Evolutionary conservation across 1,284 basidiomycete genomes (phyloP).

Genomic region (Rhodotorula mucilaginosa): DNA sequence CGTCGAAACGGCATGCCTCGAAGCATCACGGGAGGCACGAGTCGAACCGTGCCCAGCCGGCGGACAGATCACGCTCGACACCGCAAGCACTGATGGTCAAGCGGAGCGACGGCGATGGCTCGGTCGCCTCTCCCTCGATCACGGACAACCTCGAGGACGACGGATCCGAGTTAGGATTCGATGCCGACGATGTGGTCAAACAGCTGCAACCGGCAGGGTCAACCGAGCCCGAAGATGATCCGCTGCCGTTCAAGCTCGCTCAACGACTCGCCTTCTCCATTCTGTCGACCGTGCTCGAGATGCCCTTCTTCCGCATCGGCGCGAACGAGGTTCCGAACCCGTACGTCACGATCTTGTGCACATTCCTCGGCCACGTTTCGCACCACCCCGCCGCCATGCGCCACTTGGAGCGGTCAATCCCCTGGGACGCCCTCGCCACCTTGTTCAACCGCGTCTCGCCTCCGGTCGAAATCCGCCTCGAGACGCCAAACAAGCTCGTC

Average conservation of each 20-base stretch:
- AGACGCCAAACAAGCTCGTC: slow-evolving; percentile 52
- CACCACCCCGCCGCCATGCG: slow-evolving; percentile 63
- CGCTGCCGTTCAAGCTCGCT: slow-evolving; percentile 66
- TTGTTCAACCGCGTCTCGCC: slow-evolving; percentile 58
- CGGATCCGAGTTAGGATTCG: background rate
- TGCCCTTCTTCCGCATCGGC: slow-evolving; percentile 24
- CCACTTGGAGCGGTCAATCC: slow-evolving; percentile 70
- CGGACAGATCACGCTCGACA: background rate
- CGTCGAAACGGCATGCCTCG: background rate
- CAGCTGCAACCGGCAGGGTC: slow-evolving; percentile 17
- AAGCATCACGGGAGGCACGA: slow-evolving; percentile 21
- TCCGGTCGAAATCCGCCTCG: slow-evolving; percentile 59
- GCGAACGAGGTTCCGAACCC: slow-evolving; percentile 64
- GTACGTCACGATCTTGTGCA: slow-evolving; percentile 80
- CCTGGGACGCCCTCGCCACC: slow-evolving; percentile 72
- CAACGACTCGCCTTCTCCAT: slow-evolving; percentile 76
- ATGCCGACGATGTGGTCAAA: slow-evolving; percentile 33
- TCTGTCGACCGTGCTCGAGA: slow-evolving; percentile 60
- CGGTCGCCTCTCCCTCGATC: slow-evolving; percentile 10
- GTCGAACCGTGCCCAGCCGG: slow-evolving; percentile 11
- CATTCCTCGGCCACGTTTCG: slow-evolving; percentile 76
- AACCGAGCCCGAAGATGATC: slow-evolving; percentile 45
- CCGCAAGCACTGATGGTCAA: slow-evolving; percentile 43
- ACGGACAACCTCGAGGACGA: background rate
- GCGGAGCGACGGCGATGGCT: slow-evolving; percentile 5